Evolutionary conservation across 805 yeast species (phyloP).

Genomic region (Aciculoconidium aculeatum): DNA sequence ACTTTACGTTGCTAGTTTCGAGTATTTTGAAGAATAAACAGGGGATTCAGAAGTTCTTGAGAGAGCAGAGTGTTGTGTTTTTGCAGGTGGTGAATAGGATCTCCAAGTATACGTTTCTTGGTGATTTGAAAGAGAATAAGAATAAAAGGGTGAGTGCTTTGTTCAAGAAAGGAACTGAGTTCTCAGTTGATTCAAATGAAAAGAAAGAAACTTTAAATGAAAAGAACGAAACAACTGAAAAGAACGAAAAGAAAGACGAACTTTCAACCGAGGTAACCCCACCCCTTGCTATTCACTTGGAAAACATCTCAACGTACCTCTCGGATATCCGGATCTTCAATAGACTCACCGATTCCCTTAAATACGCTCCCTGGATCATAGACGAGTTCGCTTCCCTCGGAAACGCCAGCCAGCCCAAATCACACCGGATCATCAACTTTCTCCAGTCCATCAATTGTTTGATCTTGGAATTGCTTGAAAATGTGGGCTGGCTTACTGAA

Average conservation of each 20-base stretch:
- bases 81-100: constrained; percentile 8
- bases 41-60: constrained; percentile 23
- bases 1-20: constrained; percentile 33
- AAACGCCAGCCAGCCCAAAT: constrained; percentile 18
- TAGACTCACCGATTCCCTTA: constrained; percentile 35
- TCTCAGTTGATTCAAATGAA: constrained; percentile 1
- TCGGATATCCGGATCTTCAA: constrained; percentile 39
- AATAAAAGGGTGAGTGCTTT: constrained; percentile 11
- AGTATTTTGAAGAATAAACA: constrained; percentile 33
- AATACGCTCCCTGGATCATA: constrained; percentile 40
- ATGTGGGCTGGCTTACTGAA: constrained; percentile 42
- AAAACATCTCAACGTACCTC: constrained; percentile 29
- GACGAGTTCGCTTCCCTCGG: constrained; percentile 29
- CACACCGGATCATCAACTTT: constrained; percentile 30
- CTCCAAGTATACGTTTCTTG: constrained; percentile 7
- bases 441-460: constrained; percentile 37
- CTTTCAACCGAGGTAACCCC: constrained; percentile 8
- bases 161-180: constrained; percentile 3
- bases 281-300: constrained; percentile 30
- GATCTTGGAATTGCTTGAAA: constrained; percentile 34
- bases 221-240: too few species aligned
- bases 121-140: constrained; percentile 12
- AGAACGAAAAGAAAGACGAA: too few species aligned
- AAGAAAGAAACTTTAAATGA: too few species aligned
- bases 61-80: constrained; percentile 20